Conservation (phyloP, 1,139 yeast species). For the Geotrichum carabidarum region DNA sequence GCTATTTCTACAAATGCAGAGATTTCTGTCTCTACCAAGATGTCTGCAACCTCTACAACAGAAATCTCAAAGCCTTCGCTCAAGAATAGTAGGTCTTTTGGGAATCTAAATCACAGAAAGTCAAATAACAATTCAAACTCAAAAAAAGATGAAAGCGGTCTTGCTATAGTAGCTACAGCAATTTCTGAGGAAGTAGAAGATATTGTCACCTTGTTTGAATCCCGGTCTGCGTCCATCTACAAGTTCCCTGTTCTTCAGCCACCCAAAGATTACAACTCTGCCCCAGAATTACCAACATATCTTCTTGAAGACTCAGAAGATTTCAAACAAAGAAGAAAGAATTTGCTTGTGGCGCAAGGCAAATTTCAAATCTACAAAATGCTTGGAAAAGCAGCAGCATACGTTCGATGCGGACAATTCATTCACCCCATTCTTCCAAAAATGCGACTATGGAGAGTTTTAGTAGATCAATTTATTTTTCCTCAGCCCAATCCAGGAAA, state of each 20-base stretch:
- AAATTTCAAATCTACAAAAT: conserved; percentile 59
- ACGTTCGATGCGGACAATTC: conserved; percentile 54
- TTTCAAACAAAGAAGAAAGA: neutral
- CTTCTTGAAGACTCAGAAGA: neutral
- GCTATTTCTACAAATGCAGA: no score
- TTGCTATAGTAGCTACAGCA: neutral
- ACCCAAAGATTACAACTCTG: conserved; percentile 12
- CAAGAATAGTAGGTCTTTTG: no score
- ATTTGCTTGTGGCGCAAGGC: conserved; percentile 41
- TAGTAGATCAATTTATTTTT: conserved; percentile 50
- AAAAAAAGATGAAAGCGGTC: neutral
- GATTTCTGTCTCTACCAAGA: no score
- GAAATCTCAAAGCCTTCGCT: no score
- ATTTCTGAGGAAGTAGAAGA: conserved; percentile 22
- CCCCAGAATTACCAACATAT: conserved; percentile 11
- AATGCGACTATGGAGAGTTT: conserved; percentile 52
- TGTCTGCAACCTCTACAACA: no score
- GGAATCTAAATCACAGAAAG: no score
- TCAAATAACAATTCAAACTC: neutral
- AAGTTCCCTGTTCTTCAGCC: conserved; percentile 8
- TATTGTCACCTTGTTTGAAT: conserved; percentile 24
- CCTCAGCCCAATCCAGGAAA: conserved; percentile 68
- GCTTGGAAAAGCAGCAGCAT: conserved; percentile 59
- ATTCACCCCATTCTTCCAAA: conserved; percentile 64
- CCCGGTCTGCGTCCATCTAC: conserved; percentile 8